These are phyloP conservation scores for Macrophomina tecta DNA, from an alignment of 2,329 filamentous ascomycete species.

Conservation along the genomic window DNA sequence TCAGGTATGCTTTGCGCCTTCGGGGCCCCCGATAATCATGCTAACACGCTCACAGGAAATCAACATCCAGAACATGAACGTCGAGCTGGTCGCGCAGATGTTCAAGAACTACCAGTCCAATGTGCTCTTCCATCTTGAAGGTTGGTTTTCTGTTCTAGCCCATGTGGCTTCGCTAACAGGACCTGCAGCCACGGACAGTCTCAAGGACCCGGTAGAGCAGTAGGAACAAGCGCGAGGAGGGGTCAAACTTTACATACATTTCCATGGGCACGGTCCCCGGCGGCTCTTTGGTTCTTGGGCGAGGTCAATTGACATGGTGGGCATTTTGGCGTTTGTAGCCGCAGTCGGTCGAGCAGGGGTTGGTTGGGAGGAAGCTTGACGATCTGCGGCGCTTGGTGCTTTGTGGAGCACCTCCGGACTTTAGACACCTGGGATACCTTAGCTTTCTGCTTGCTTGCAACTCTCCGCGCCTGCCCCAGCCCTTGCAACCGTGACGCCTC, in stretches of 20 bases:
- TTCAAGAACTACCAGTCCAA: conserved; percentile 99
- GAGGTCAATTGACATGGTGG: not conserved
- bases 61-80: conserved; percentile 98
- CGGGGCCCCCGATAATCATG: not conserved
- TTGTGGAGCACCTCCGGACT: conserved; percentile 28
- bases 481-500: not conserved
- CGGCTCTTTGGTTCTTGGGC: not conserved
- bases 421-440: conserved; percentile 27
- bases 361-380: conserved; percentile 8
- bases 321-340: conserved; percentile 9
- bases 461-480: not conserved
- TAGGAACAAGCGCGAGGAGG: not conserved
- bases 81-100: conserved; percentile 97
- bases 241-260: no score
- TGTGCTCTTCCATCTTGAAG: conserved; percentile 95
- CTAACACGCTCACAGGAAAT: conserved; percentile 70
- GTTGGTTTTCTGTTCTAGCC: conserved; percentile 56
- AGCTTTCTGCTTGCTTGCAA: conserved; percentile 15
- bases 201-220: conserved; percentile 72
- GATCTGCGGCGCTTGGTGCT: conserved; percentile 23
- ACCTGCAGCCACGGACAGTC: conserved; percentile 74
- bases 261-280: no score
- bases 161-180: not conserved
- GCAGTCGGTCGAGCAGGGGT: not conserved
- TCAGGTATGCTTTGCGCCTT: conserved; percentile 61